Conservation (phyloP, 2,329 filamentous ascomycete genomes). For the Penicillium expansum region DNA sequence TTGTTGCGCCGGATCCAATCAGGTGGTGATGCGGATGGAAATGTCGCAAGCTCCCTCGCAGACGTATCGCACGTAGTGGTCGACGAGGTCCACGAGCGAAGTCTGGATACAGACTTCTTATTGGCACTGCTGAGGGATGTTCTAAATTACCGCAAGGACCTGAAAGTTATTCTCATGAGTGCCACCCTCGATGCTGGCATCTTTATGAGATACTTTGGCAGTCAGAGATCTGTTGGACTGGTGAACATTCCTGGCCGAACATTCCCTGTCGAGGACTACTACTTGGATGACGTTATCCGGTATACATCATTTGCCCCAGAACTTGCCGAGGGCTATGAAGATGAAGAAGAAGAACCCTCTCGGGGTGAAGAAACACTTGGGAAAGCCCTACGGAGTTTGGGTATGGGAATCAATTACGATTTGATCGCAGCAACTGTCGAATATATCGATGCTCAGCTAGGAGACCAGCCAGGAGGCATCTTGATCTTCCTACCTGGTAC, state of each 20-base stretch:
- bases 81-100: slow-evolving; percentile 94
- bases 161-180: slow-evolving; percentile 94
- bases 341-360: slow-evolving; percentile 45
- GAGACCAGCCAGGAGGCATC: slow-evolving; percentile 74
- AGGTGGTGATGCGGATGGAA: slow-evolving; percentile 73
- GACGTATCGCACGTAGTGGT: slow-evolving; percentile 94
- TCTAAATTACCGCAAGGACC: slow-evolving; percentile 67
- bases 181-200: slow-evolving; percentile 86
- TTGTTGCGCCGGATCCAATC: slow-evolving; percentile 87
- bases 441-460: slow-evolving; percentile 75
- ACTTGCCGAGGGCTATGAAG: slow-evolving; percentile 33
- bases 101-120: slow-evolving; percentile 90
- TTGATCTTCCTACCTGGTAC: slow-evolving; percentile 94
- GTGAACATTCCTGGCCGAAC: slow-evolving; percentile 88
- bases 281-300: slow-evolving; percentile 81
- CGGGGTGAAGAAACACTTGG: slow-evolving; percentile 54
- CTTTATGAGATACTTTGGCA: slow-evolving; percentile 80
- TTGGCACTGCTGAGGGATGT: slow-evolving; percentile 84
- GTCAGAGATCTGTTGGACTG: slow-evolving; percentile 67
- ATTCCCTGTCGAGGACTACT: slow-evolving; percentile 84
- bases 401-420: slow-evolving; percentile 87
- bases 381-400: slow-evolving; percentile 68
- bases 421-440: slow-evolving; percentile 77
- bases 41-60: slow-evolving; percentile 75
- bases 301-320: slow-evolving; percentile 68